phyloP scores from a whole-genome alignment of 495 filamentous ascomycete species.

The Lichenothelia convexa region DNA sequence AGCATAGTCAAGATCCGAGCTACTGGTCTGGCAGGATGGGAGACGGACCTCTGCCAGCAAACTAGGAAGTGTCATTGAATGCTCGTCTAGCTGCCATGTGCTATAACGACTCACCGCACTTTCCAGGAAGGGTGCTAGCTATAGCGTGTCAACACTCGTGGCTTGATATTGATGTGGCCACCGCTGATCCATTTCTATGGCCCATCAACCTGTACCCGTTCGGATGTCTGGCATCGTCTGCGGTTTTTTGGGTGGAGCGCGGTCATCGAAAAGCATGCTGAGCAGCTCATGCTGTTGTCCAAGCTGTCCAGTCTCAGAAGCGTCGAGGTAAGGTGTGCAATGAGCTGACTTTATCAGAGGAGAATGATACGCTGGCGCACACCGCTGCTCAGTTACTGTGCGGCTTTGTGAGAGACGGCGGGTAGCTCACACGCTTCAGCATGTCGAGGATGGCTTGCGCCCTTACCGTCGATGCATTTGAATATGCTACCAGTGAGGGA shows the following conservation, averaged over 20 bases:
- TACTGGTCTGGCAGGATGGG: conserved; percentile 19
- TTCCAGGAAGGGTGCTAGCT: conserved; percentile 2
- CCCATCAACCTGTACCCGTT: conserved; percentile 19
- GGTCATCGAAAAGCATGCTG: conserved; percentile 15
- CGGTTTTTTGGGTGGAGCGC: conserved; percentile 14
- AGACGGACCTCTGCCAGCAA: conserved; percentile 18
- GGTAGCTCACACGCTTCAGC: conserved; percentile 1
- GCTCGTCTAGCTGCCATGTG: too few species aligned
- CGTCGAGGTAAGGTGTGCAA: conserved; percentile 18
- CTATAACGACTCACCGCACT: not conserved
- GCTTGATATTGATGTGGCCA: not conserved
- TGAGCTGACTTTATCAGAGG: conserved; percentile 4
- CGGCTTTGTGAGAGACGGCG: too few species aligned
- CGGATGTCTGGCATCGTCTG: conserved; percentile 16
- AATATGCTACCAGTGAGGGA: conserved; percentile 18
- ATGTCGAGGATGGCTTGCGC: conserved; percentile 13
- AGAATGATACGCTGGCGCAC: not conserved
- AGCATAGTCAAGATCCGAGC: not conserved
- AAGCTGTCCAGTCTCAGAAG: conserved; percentile 15
- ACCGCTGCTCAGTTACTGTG: too few species aligned
- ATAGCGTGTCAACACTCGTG: not conserved
- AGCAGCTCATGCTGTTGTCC: conserved; percentile 18
- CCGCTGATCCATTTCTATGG: conserved; percentile 18
- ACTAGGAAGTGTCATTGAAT: conserved; percentile 2
- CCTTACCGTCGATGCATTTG: conserved; percentile 18